These are phyloP conservation scores for Nakaseomyces delphensis DNA, from an alignment of 1,139 yeast genomes.

Conservation along the genomic window DNA sequence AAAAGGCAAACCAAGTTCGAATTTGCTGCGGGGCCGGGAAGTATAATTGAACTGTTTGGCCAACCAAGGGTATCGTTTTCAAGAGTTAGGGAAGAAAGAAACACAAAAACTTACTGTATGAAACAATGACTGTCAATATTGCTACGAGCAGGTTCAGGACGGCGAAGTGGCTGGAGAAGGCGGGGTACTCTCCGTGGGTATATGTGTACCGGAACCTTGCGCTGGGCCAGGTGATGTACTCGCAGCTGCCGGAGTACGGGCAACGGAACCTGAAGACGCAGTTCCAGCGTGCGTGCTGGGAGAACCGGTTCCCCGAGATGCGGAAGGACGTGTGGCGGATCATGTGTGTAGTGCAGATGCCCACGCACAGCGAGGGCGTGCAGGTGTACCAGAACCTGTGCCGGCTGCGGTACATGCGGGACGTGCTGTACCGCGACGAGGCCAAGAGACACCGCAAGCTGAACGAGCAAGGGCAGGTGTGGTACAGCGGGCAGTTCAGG, in stretches of 20 bases:
- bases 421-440: slow-evolving; percentile 46
- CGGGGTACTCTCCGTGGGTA: slow-evolving; percentile 70
- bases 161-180: slow-evolving; percentile 43
- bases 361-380: slow-evolving; percentile 55
- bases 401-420: slow-evolving; percentile 65
- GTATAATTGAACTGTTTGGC: too few relatives aligned
- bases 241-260: slow-evolving; percentile 61
- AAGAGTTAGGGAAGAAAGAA: too few relatives aligned
- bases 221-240: slow-evolving; percentile 81
- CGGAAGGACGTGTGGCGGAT: slow-evolving; percentile 88
- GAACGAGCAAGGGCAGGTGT: slow-evolving; percentile 68
- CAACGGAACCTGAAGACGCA: slow-evolving; percentile 49
- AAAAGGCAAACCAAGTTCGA: too few relatives aligned
- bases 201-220: slow-evolving; percentile 76
- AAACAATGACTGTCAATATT: slow-evolving; percentile 7
- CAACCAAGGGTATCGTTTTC: too few relatives aligned
- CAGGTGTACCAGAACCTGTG: slow-evolving; percentile 70
- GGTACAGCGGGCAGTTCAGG: slow-evolving; percentile 81
- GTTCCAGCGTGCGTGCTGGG: slow-evolving; percentile 78
- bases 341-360: slow-evolving; percentile 75
- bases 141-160: slow-evolving; percentile 32
- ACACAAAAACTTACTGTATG: not conserved
- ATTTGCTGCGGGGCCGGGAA: too few relatives aligned
- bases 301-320: slow-evolving; percentile 65
- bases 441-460: slow-evolving; percentile 65